Conservation (phyloP, 768 basidiomycete species). For the Fomitopsis serialis region DNA sequence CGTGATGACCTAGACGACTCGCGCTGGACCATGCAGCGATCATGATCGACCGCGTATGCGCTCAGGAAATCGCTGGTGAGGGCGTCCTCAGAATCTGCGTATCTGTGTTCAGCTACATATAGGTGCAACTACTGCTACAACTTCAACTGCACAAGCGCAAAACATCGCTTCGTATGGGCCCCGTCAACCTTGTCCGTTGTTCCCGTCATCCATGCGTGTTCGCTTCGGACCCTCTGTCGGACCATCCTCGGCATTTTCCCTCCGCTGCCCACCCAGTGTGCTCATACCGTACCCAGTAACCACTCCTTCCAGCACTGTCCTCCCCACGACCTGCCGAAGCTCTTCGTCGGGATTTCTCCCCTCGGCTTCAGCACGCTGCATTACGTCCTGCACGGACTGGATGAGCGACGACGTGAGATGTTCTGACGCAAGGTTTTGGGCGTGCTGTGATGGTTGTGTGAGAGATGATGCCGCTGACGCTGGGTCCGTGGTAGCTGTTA, state of each 20-base stretch:
- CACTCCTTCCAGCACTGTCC: conserved; percentile 64
- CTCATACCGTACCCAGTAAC: conserved; percentile 54
- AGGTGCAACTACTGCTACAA: too few relatives aligned
- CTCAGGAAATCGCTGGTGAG: neutral
- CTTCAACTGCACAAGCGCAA: neutral
- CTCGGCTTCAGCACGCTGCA: conserved; percentile 49
- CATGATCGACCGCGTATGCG: neutral
- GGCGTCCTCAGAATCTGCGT: too few relatives aligned
- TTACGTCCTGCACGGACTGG: conserved; percentile 59
- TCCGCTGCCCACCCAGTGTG: conserved; percentile 10
- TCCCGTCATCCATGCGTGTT: conserved; percentile 22
- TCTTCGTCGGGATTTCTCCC: conserved; percentile 65
- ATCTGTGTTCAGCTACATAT: too few relatives aligned
- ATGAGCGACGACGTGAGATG: conserved; percentile 63
- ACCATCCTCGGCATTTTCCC: conserved; percentile 7
- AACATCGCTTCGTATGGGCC: neutral
- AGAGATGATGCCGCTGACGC: conserved; percentile 10
- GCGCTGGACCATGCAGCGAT: too few relatives aligned
- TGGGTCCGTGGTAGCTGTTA: conserved; percentile 17
- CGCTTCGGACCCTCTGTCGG: conserved; percentile 20
- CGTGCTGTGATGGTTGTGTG: conserved; percentile 51
- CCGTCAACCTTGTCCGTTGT: neutral
- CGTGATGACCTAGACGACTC: too few relatives aligned
- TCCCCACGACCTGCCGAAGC: conserved; percentile 54
- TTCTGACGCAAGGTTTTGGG: conserved; percentile 66